Conservation (phyloP, 331 rosid species). For the Cydonia oblonga region DNA sequence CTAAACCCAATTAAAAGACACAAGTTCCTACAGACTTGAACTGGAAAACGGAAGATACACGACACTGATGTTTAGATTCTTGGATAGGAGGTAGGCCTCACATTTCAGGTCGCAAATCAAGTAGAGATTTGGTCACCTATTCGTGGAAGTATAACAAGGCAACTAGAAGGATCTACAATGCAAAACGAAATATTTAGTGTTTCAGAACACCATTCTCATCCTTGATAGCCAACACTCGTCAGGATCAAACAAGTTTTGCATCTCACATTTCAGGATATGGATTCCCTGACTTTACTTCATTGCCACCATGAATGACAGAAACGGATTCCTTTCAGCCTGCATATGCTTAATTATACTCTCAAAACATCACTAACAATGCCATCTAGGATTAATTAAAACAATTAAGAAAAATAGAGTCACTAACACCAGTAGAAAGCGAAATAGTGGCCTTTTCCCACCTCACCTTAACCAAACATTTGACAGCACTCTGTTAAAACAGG, state of each 20-base stretch:
- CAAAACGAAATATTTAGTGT: constrained; percentile 8
- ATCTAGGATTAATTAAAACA: constrained; percentile 31
- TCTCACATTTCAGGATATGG: constrained; percentile 93
- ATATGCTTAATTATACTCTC: constrained; percentile 34
- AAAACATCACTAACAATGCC: constrained; percentile 53
- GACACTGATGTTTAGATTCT: constrained; percentile 48
- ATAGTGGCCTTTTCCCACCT: background rate
- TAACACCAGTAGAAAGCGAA: background rate
- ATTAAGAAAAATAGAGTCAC: background rate
- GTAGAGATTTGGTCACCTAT: constrained; percentile 74
- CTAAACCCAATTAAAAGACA: too few species aligned
- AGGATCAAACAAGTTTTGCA: constrained; percentile 8
- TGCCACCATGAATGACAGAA: constrained; percentile 78
- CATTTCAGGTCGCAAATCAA: constrained; percentile 77
- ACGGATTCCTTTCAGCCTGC: constrained; percentile 79
- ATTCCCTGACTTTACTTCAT: constrained; percentile 65
- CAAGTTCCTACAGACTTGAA: too few species aligned
- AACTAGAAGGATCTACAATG: constrained; percentile 55
- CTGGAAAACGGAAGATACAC: constrained; percentile 12
- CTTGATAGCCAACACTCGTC: background rate
- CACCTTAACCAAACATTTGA: background rate
- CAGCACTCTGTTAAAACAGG: background rate
- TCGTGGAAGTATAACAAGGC: constrained; percentile 60
- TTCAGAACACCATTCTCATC: constrained; percentile 2
- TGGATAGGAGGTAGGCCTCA: constrained; percentile 91